phyloP scores from a whole-genome alignment of 345 rosid species.

The Lagerstroemia speciosa region DNA sequence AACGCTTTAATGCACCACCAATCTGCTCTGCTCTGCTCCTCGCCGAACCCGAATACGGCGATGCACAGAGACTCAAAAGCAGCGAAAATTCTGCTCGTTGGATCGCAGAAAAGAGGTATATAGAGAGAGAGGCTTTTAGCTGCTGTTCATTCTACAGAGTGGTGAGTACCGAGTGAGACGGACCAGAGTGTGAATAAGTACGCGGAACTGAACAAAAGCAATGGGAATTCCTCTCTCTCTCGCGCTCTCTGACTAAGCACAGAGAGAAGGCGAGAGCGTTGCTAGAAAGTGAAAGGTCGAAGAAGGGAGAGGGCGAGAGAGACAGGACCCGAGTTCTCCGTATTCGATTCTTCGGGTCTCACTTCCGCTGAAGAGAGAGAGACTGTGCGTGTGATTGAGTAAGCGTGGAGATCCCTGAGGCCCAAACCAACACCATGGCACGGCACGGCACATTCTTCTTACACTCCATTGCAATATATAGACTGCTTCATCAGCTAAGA shows the following conservation, averaged over 20 bases:
- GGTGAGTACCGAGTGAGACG: background rate
- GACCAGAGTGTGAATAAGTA: background rate
- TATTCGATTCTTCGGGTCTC: too few species aligned
- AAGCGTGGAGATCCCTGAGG: too few species aligned
- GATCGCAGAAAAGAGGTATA: background rate
- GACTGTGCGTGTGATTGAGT: too few species aligned
- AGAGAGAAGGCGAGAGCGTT: background rate
- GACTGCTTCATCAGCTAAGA: too few species aligned
- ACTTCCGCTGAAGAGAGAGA: too few species aligned
- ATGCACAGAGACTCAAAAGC: slow-evolving; percentile 24
- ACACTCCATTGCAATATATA: too few species aligned
- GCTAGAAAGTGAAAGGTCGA: background rate
- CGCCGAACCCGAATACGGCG: slow-evolving; percentile 22
- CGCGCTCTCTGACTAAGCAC: background rate
- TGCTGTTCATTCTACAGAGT: background rate
- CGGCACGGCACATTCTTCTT: too few species aligned
- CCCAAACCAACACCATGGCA: too few species aligned
- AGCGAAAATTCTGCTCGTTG: slow-evolving; percentile 13
- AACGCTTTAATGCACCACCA: slow-evolving; percentile 17
- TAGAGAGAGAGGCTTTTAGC: background rate
- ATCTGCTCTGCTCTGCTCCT: too few species aligned
- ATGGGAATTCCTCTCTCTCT: background rate
- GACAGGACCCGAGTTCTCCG: too few species aligned
- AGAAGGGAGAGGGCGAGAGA: background rate
- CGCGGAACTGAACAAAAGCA: background rate